Evolutionary conservation across 2,329 filamentous ascomycete genomes (phyloP), one percentile per base, ranked within the genome.

Genomic region (Shiraia bambusicola): DNA sequence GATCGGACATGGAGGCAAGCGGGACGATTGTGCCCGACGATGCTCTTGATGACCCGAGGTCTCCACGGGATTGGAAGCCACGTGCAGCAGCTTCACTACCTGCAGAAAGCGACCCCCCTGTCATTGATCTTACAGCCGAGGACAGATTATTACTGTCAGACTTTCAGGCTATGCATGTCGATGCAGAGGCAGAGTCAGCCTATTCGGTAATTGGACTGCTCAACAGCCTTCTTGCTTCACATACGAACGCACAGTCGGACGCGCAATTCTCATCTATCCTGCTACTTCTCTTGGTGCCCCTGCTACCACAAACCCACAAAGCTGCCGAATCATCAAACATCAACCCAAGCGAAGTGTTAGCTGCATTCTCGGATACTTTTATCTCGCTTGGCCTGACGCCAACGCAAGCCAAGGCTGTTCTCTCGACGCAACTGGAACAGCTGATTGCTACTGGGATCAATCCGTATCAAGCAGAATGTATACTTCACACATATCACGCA

Each of bases 401-500:
- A 8, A 58, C 61, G 4, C 68, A 71, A 40, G 68, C 72, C n/a
- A 60, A 67, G 25, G 61, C 65, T 9, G 66, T 74, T 22, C 49
- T 76, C 11, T 64, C 67, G 28, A 66, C 58, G 12, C 61, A 69
- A 42, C 57, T 75, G 14, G 63, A 60, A 10, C 67, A 70, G 30
- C 46, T 74, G 5, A 59, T 73, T 30, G 63, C 65, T 15, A 67
- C 71, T 12, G 74, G 74, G 4, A 63, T 77, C 31, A 70, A 74
- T 33, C 72, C 73, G 6, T 66, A 74, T 12, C 77, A 82, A 53
- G 70, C 77, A 34, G 79, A 82, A 56, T 68, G 71, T 32, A 76
- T 82, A 29, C 72, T 82, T 29, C 70, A 74, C 28, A 69, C 74
- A 3, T 83, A 83, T 59, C 78, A 84, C 60, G 73, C 76, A 35